Conservation (phyloP, 257 asterid genomes). For the Nicotiana tabacum region DNA sequence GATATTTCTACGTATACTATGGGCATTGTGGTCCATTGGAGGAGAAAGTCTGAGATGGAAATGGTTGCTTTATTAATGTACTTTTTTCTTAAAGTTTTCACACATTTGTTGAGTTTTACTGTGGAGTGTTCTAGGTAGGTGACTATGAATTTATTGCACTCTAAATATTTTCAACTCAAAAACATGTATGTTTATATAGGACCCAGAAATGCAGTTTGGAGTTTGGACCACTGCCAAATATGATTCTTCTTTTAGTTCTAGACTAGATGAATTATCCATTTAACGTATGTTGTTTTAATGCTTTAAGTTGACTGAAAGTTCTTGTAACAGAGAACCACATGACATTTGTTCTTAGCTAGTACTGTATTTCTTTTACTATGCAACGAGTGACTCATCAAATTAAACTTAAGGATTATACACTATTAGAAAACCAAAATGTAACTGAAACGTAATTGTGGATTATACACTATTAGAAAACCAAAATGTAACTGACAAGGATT, state of each 20-base stretch:
- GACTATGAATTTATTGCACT: slow-evolving; percentile 10
- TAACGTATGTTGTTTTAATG: slow-evolving; percentile 8
- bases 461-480: no score
- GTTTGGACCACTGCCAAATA: slow-evolving; percentile 9
- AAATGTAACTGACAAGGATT: no score
- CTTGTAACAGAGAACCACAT: slow-evolving; percentile 13
- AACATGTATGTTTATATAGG: neutral
- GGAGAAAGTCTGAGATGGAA: neutral
- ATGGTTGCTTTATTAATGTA: slow-evolving; percentile 21
- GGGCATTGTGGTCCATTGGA: neutral
- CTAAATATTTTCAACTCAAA: neutral
- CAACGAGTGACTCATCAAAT: neutral
- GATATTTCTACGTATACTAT: slow-evolving; percentile 24
- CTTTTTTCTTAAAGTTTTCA: slow-evolving; percentile 1
- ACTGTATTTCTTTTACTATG: neutral
- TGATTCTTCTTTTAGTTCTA: neutral
- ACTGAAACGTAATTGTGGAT: neutral
- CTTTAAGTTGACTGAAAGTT: slow-evolving; percentile 14
- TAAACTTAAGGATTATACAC: no score
- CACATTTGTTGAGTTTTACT: slow-evolving; percentile 13
- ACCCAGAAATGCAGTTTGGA: slow-evolving; percentile 13
- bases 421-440: no score
- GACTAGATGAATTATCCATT: neutral
- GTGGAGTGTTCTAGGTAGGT: slow-evolving; percentile 18
- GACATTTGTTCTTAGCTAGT: neutral